These are phyloP conservation scores for Begonia masoniana DNA, from an alignment of 306 rosid genomes.

Conservation along the genomic window DNA sequence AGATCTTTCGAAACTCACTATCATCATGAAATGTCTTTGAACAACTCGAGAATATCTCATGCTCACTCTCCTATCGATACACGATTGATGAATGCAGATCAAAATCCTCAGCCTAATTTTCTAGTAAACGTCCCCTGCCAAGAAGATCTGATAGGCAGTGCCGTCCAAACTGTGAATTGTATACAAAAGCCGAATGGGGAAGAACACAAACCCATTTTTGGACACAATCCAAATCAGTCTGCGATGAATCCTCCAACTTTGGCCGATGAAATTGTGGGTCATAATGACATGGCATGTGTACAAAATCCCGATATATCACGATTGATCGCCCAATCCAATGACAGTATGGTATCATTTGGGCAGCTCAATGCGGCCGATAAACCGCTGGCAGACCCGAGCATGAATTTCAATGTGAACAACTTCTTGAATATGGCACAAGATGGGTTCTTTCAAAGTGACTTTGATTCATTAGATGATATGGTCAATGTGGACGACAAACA, in stretches of 20 bases:
- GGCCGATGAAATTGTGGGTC: slow-evolving; percentile 9
- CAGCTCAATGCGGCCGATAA: slow-evolving; percentile 14
- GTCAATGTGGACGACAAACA: slow-evolving; percentile 21
- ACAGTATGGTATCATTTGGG: slow-evolving; percentile 16
- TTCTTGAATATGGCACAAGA: slow-evolving; percentile 20
- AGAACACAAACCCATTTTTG: slow-evolving; percentile 23
- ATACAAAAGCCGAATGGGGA: slow-evolving; percentile 35
- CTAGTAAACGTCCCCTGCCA: slow-evolving; percentile 25
- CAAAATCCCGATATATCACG: too few relatives aligned
- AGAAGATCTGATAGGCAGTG: slow-evolving; percentile 43
- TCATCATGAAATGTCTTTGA: slow-evolving; percentile 25
- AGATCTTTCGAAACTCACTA: slow-evolving; percentile 24
- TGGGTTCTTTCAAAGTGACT: slow-evolving; percentile 20
- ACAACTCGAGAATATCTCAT: slow-evolving; percentile 27
- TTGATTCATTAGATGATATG: slow-evolving; percentile 38
- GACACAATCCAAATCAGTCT: slow-evolving; percentile 18
- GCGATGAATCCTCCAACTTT: slow-evolving; percentile 19
- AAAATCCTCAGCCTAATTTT: slow-evolving; percentile 26
- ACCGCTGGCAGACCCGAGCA: slow-evolving; percentile 16
- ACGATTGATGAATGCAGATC: slow-evolving; percentile 26
- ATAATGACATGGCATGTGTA: too few relatives aligned
- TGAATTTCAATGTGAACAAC: slow-evolving; percentile 23
- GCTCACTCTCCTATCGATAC: slow-evolving; percentile 23
- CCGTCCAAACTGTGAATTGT: slow-evolving; percentile 19
- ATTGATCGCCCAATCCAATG: slow-evolving; percentile 2